Base-by-base conservation (phyloP, 2,329 filamentous ascomycete species). In the Botryosphaeria dothidea region DNA sequence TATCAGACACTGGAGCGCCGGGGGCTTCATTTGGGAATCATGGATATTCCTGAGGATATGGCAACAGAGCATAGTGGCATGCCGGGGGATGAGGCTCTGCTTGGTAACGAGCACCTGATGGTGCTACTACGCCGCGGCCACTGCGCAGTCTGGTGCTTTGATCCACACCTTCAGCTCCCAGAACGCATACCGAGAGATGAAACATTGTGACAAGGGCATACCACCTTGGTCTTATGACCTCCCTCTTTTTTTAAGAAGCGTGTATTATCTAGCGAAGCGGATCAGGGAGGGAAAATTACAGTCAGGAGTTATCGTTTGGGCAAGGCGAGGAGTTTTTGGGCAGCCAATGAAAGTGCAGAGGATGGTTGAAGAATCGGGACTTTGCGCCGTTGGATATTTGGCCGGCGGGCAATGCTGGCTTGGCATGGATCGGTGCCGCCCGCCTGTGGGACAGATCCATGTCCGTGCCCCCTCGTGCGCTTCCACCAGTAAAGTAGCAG, bases 121-220 rank as follows among this genome's bases (percentile, higher is more conserved):
- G 61, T 65, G 13, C 36, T 56, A 11, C 38, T 65, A 21, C 48
- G 41, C 1, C n/a, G 15, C 17, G 34, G 46, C 2, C 43, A 25
- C n/a, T 38, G 65, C 15, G 29, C 52, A 7, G 54, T 67, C 31
- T 66, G 56, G 54, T 60, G 52, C 49, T 67, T 67, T 21, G 66
- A 67, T 43, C 46, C 60, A 49, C 51, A 66, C 31, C 49, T 67
- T 27, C 17, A 64, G 34, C 60, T 67, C 6, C 57, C 63, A 4
- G 49, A 49, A 31, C 19, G 29, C 29, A 34, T 60, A 17, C 56
- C 56, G 25, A 25, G 27, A 7, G 41, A 45, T n/a, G 56, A 66
- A 29, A 11, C 62, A 17, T 36, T 57, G 21, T 57, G 54, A 56
- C 11, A 21, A 6, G 29, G 49, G 17, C 3, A 7, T 9, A 3